These are phyloP conservation scores for Chenopodium album DNA, from an alignment of 148 eudicot genomes.

Conservation along the genomic window DNA sequence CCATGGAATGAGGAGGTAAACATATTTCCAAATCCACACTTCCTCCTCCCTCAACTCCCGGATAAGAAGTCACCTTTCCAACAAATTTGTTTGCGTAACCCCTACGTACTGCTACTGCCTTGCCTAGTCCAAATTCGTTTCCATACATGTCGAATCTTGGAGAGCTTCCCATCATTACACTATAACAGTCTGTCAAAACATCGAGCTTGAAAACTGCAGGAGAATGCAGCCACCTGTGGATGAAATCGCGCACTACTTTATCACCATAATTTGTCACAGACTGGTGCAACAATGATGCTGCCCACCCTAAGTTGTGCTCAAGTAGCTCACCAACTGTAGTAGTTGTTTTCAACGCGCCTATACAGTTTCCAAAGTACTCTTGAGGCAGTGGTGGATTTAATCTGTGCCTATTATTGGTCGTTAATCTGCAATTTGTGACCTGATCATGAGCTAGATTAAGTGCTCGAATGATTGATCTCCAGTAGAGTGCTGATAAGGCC, in stretches of 20 bases:
- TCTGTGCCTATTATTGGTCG: conserved; percentile 57
- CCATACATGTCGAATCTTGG: conserved; percentile 77
- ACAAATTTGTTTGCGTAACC: conserved; percentile 58
- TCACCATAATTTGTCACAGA: conserved; percentile 49
- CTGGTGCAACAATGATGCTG: conserved; percentile 35
- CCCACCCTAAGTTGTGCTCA: conserved; percentile 46
- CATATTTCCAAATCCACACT: conserved; percentile 75
- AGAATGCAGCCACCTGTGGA: conserved; percentile 11
- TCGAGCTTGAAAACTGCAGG: conserved; percentile 1
- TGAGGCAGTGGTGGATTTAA: conserved; percentile 52
- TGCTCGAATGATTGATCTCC: conserved; percentile 72
- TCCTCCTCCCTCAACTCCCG: conserved; percentile 55
- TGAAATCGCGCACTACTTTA: background rate
- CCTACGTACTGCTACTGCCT: conserved; percentile 56
- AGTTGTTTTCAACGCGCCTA: conserved; percentile 30
- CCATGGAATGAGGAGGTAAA: conserved; percentile 55
- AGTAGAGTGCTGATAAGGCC: conserved; percentile 60
- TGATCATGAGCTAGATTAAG: conserved; percentile 29
- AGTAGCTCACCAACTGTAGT: conserved; percentile 40
- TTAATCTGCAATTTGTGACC: conserved; percentile 57
- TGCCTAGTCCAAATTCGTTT: conserved; percentile 78
- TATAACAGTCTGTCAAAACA: conserved; percentile 20
- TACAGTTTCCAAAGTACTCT: conserved; percentile 66
- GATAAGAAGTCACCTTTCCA: conserved; percentile 61
- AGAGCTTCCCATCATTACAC: conserved; percentile 59